Base-by-base conservation (phyloP, 2,329 filamentous ascomycete genomes). In the Calonectria naviculata region DNA sequence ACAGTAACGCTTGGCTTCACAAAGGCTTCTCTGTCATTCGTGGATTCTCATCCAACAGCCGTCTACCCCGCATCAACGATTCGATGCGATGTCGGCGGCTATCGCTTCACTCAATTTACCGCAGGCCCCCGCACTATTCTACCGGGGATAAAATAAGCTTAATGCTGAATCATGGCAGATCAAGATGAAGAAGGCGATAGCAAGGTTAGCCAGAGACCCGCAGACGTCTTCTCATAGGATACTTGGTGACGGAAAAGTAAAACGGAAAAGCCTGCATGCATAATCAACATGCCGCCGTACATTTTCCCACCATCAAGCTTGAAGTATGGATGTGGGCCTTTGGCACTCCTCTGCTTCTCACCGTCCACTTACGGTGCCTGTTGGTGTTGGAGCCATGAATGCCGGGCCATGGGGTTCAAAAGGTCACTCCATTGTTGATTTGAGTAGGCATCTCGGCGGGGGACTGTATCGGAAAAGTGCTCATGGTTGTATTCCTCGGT, bases 251-350 rank as follows among this genome's bases (percentile, higher is more conserved):
- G 52, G 52, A 58, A 58, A 58, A 58, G 52, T 2, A 7, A 3
- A 17, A 6, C 52, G 52, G 52, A 58, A 58, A 58, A 58, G 21
- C 15, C 10, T 4, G 13, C 52, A 26, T 58, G 52, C 34, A 38
- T 58, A 24, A 38, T 38, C 31, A 24, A n/a, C 21, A 38, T 26
- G 12, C 10, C 12, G 17, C 38, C 38, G 52, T 17, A 36, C 21
- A 58, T 58, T 58, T 58, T 58, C 52, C 52, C 52, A 58, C 52
- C 52, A 58, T 28, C 52, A 24, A 58, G 52, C 21, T 38, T 58
- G 15, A 28, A 13, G 21, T 8, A 21, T 15, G 13, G n/a, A 15
- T 38, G 52, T 58, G 52, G 52, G 34, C 21, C 52, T 15, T 13
- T 9, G 13, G 17, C 4, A 8, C n/a, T 19, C 15, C 8, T n/a